Evolutionary conservation across 2,329 filamentous ascomycete species (phyloP).

Genomic region (Cucurbitaria berberidis): DNA sequence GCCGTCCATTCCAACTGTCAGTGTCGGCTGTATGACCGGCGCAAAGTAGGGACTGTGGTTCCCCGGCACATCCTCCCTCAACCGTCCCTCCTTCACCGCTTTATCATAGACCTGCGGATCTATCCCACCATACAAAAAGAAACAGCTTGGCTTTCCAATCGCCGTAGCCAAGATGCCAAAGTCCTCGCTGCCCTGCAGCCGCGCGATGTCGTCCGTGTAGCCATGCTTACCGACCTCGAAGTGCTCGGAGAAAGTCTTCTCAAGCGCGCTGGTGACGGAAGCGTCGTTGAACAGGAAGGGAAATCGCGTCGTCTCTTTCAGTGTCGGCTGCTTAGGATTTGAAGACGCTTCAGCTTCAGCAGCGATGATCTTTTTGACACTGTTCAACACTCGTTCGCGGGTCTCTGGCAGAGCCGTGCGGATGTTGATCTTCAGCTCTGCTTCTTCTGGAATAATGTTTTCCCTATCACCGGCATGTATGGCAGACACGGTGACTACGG

Average conservation of each 20-base stretch:
- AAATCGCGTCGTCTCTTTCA: slow-evolving; percentile 50
- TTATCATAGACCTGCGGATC: slow-evolving; percentile 59
- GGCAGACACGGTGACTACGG: slow-evolving; percentile 64
- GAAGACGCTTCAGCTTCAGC: slow-evolving; percentile 61
- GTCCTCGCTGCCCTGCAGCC: slow-evolving; percentile 61
- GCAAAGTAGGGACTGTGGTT: slow-evolving; percentile 68
- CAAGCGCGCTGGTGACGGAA: slow-evolving; percentile 50
- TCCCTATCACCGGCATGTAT: slow-evolving; percentile 66
- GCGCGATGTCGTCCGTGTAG: slow-evolving; percentile 51
- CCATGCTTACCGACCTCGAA: slow-evolving; percentile 46
- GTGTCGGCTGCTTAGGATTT: slow-evolving; percentile 51
- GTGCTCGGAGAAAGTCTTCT: slow-evolving; percentile 53
- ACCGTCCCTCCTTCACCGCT: slow-evolving; percentile 53
- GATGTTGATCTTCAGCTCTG: slow-evolving; percentile 62
- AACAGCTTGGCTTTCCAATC: slow-evolving; percentile 58
- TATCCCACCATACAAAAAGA: slow-evolving; percentile 64
- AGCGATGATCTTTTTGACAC: slow-evolving; percentile 60
- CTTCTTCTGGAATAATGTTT: slow-evolving; percentile 65
- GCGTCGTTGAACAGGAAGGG: slow-evolving; percentile 62
- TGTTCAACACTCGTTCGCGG: slow-evolving; percentile 55
- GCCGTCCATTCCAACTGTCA: slow-evolving; percentile 59
- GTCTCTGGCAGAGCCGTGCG: slow-evolving; percentile 56
- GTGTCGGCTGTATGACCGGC: slow-evolving; percentile 64
- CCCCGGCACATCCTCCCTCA: slow-evolving; percentile 58
- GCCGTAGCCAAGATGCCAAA: slow-evolving; percentile 62